These are phyloP conservation scores for Didymella sp. DNA, from an alignment of 2,329 filamentous ascomycete genomes.

Conservation along the genomic window DNA sequence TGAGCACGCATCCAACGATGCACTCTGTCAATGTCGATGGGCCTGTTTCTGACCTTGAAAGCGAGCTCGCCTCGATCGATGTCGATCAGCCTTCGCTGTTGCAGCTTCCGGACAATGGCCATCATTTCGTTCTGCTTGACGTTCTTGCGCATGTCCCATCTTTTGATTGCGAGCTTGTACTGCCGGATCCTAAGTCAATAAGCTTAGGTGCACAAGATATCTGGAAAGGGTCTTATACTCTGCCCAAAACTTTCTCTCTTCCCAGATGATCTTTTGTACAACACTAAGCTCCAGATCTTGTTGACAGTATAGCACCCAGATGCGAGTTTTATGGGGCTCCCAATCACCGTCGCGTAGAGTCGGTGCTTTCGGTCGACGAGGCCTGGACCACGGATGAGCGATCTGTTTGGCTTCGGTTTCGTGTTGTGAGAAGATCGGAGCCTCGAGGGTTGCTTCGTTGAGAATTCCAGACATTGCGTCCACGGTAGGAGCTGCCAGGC, in stretches of 20 bases:
- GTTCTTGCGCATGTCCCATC: conserved; percentile 33
- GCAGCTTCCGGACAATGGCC: conserved; percentile 31
- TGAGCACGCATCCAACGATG: conserved; percentile 33
- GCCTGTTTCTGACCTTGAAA: conserved; percentile 22
- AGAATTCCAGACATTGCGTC: no score
- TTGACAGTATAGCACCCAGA: conserved; percentile 21
- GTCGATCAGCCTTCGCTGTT: conserved; percentile 30
- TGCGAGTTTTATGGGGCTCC: conserved; percentile 29
- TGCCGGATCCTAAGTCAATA: conserved; percentile 21
- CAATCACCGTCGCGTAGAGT: conserved; percentile 30
- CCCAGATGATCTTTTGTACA: conserved; percentile 20
- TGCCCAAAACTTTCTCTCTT: conserved; percentile 23
- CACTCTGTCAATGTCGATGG: conserved; percentile 29
- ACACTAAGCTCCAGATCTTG: conserved; percentile 12
- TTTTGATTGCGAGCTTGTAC: conserved; percentile 27
- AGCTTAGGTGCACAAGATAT: no score
- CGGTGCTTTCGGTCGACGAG: conserved; percentile 26
- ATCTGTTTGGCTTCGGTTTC: no score
- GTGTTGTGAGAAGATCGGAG: no score
- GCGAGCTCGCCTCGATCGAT: conserved; percentile 13
- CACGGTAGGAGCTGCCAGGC: no score
- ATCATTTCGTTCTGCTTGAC: conserved; percentile 29
- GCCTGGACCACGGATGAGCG: no score
- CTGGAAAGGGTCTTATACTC: no score
- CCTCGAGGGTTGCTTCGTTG: no score